A percentile compares a stretch with the other conserved stretches of the same genome.
Conservation (phyloP, 768 basidiomycete species). For the Lactarius trivialis region DNA sequence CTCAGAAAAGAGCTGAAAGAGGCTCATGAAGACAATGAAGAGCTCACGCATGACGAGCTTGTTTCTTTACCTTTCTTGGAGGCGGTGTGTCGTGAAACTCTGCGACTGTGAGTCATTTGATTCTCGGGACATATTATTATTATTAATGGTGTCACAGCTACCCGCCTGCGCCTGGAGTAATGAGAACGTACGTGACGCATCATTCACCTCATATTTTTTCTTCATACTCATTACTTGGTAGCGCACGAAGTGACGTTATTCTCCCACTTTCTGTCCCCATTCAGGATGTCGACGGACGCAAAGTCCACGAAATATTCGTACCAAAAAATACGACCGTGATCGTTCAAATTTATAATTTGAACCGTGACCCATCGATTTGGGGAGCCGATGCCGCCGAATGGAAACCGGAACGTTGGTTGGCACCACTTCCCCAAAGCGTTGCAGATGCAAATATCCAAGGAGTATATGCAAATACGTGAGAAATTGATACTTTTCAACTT, state of each 20-base stretch:
- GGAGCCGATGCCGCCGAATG: too few species aligned
- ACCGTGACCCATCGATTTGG: too few species aligned
- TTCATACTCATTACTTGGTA: background rate
- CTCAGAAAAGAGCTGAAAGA: too few species aligned
- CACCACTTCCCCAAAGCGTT: slow-evolving; percentile 17
- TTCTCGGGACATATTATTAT: too few species aligned
- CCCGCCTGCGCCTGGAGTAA: background rate
- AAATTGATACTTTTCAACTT: background rate
- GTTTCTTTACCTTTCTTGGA: too few species aligned
- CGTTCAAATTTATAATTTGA: slow-evolving; percentile 27
- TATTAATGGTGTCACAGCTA: background rate
- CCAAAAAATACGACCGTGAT: slow-evolving; percentile 9
- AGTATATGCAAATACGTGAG: slow-evolving; percentile 20
- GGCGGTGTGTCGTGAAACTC: too few species aligned
- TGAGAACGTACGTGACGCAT: background rate
- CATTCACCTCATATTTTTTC: too few species aligned
- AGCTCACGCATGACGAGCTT: too few species aligned
- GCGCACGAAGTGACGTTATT: too few species aligned
- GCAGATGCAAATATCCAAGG: slow-evolving; percentile 23
- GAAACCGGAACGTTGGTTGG: slow-evolving; percentile 31
- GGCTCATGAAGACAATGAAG: too few species aligned
- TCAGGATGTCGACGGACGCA: background rate
- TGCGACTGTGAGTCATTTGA: too few species aligned
- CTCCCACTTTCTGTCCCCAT: background rate
- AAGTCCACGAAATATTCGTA: slow-evolving; percentile 16